A percentile compares a stretch with the other conserved stretches of the same genome.
Evolutionary conservation across 2,329 filamentous ascomycete genomes (phyloP).

Genomic region (Monilinia aucupariae): DNA sequence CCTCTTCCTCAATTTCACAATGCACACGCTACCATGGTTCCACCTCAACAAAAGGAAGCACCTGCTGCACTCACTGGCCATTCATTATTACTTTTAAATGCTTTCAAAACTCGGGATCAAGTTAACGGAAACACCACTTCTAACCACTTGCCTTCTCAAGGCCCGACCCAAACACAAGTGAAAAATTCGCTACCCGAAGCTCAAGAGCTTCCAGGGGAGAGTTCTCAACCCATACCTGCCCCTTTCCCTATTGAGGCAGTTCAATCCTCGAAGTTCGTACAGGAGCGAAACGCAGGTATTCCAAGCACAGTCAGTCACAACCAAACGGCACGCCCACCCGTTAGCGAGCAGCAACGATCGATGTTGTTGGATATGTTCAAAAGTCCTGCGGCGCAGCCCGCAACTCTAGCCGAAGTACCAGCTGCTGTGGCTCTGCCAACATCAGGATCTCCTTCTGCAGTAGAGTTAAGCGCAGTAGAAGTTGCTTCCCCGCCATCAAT

Average conservation of each 20-base stretch:
- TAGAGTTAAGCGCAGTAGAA: constrained; percentile 34
- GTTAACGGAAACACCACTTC: constrained; percentile 15
- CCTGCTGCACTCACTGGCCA: constrained; percentile 39
- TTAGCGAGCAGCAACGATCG: constrained; percentile 31
- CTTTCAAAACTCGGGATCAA: constrained; percentile 38
- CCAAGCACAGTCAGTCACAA: background rate
- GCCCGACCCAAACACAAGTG: constrained; percentile 17
- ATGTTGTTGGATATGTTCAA: constrained; percentile 33
- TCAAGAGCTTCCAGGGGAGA: constrained; percentile 32
- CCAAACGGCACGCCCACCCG: constrained; percentile 23
- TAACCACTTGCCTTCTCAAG: constrained; percentile 22
- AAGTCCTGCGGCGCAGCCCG: constrained; percentile 26
- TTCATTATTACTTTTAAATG: constrained; percentile 42
- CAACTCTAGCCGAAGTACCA: constrained; percentile 18
- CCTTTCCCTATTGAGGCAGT: constrained; percentile 8
- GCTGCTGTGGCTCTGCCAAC: constrained; percentile 27
- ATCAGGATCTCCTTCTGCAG: constrained; percentile 30
- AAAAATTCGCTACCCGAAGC: constrained; percentile 17
- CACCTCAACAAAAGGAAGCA: constrained; percentile 24
- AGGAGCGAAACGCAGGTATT: background rate
- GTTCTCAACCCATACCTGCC: constrained; percentile 12
- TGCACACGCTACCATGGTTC: constrained; percentile 30
- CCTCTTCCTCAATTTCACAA: constrained; percentile 29
- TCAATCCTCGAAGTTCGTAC: constrained; percentile 16
- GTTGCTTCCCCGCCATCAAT: constrained; percentile 23